phyloP scores from a whole-genome alignment of 108 stramenopile genomes.

The Aurantiochytrium sp. region DNA sequence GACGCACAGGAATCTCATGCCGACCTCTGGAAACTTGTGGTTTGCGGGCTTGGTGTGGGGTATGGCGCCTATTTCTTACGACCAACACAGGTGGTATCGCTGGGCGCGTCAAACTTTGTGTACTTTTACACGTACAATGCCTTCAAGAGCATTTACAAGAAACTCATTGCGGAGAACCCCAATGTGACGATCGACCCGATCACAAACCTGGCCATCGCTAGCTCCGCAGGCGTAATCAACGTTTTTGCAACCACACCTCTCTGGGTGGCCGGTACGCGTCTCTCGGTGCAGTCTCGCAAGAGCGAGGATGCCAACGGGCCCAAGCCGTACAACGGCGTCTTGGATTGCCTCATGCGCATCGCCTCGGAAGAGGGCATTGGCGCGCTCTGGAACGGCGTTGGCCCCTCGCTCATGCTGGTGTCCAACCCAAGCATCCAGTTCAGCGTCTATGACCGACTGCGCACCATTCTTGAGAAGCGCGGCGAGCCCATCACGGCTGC shows the following conservation, averaged over 20 bases:
- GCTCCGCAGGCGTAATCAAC: conserved; percentile 34
- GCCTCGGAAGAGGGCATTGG: conserved; percentile 30
- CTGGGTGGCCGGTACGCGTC: conserved; percentile 43
- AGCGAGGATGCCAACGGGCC: not conserved
- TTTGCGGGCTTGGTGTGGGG: too few relatives aligned
- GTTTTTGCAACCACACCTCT: conserved; percentile 41
- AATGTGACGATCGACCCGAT: not conserved
- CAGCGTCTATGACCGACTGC: conserved; percentile 70
- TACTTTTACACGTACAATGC: conserved; percentile 21
- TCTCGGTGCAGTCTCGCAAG: conserved; percentile 25
- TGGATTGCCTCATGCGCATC: not conserved
- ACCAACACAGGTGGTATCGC: not conserved
- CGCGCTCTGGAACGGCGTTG: conserved; percentile 40
- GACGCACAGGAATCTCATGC: not conserved
- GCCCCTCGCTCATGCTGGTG: conserved; percentile 74
- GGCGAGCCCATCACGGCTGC: conserved; percentile 54
- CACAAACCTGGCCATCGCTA: conserved; percentile 4
- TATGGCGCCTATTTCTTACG: too few relatives aligned
- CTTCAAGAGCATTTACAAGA: conserved; percentile 11
- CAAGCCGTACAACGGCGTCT: conserved; percentile 6
- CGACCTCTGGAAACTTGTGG: not conserved
- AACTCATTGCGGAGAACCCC: conserved; percentile 4
- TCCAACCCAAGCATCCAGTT: conserved; percentile 87
- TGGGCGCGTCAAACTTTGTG: conserved; percentile 17
- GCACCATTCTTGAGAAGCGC: conserved; percentile 29